Evolutionary conservation across 495 filamentous ascomycete genomes (phyloP), one percentile per base, ranked within the genome.

Genomic region (Annulohypoxylon bovei): DNA sequence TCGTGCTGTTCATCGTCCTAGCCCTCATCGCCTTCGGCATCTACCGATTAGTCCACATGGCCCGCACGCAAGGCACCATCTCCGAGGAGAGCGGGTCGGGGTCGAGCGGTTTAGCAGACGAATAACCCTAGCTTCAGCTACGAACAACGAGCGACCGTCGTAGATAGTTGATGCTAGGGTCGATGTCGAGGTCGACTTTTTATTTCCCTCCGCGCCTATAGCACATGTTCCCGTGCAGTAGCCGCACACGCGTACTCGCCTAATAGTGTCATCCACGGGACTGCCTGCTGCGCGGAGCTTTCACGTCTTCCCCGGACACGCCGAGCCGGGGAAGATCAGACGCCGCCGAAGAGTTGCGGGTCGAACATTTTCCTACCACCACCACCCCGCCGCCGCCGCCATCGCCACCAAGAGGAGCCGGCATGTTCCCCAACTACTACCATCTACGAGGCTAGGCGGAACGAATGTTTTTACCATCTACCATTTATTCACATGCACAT

Each of bases 1-100:
- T 94, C 80, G 71, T 93, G 40, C 86, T 94, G 66, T 93, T 93
- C 80, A 77, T 93, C 77, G 76, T 93, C 47, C 87, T 94, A 25
- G 89, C 89, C 42, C 79, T 88, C 65, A 88, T 90, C 67, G 90
- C 86, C 40, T 91, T 90, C 74, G 86, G 84, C 59, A 92, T 93
- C 81, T 93, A 88, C 76, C 78, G 79, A 52, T 78, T 88, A 23
- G 85, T 87, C 69, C 81, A 77, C 70, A 67, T 85, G 4, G 85
- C 85, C 28, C 70, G 85, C 14, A 71, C 75, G 14, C 77, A 81
- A 64, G 80, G 81, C 57, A 75, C 67, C 40, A 49, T 77, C 16
- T 55, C 70, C 8, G 59, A 72, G 20, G 64, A 61, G 6, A 72
- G 70, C 12, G 63, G 54, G 42, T 42, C 65, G 0, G 55, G 46